phyloP scores from a whole-genome alignment of 345 rosid species.

The Corymbia maculata region DNA sequence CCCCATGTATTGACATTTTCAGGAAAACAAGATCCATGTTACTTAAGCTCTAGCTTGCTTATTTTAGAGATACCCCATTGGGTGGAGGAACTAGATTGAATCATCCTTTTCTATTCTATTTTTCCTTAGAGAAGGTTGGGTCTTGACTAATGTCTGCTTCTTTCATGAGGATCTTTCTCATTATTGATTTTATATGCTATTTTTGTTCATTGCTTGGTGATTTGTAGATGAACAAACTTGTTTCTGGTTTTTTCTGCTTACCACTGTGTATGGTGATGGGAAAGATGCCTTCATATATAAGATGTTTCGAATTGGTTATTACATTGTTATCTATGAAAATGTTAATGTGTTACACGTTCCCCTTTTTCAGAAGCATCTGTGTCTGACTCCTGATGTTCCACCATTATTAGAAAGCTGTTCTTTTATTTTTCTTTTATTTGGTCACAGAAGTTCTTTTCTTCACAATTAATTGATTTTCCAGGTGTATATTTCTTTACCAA shows the following conservation, averaged over 20 bases:
- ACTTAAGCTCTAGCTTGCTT: neutral
- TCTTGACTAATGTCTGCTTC: neutral
- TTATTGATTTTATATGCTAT: neutral
- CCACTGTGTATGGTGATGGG: neutral
- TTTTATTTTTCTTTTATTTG: neutral
- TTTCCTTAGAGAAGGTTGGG: neutral
- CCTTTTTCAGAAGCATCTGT: neutral
- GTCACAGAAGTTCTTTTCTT: neutral
- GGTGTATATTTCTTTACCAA: neutral
- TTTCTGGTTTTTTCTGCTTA: neutral
- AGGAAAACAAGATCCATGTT: neutral
- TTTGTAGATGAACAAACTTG: neutral
- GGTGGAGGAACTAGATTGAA: neutral
- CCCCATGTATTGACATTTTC: neutral
- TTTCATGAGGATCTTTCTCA: neutral
- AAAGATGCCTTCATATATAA: neutral
- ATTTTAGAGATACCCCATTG: neutral
- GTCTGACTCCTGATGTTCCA: neutral
- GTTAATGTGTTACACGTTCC: neutral
- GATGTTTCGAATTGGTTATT: neutral
- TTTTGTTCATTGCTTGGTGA: neutral
- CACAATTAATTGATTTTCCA: neutral
- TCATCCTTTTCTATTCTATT: neutral
- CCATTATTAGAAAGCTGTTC: neutral
- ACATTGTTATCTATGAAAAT: neutral